Conservation (phyloP, 768 basidiomycete genomes). For the Calocera cornea region DNA sequence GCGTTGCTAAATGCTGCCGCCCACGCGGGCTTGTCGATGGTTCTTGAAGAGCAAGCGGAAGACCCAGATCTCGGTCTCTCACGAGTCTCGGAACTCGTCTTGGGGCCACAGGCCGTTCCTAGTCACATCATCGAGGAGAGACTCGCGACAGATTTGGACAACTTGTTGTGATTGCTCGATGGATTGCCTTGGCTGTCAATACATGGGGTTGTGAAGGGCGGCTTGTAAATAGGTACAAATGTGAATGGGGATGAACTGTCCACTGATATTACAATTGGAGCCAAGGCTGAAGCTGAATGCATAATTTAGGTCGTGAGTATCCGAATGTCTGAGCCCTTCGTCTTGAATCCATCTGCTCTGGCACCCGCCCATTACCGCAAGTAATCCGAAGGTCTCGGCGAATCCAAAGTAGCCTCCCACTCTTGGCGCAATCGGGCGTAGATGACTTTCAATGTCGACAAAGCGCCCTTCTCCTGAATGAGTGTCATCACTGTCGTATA, state of each 20-base stretch:
- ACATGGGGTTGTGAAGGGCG: background rate
- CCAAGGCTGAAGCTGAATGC: background rate
- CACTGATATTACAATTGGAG: conserved; percentile 1
- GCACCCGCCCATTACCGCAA: background rate
- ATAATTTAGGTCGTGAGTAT: background rate
- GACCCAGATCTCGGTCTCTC: background rate
- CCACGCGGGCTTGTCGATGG: background rate
- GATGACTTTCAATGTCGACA: conserved; percentile 65
- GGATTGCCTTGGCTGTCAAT: background rate
- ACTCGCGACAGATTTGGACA: background rate
- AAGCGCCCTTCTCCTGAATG: conserved; percentile 76
- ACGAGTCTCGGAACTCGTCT: background rate
- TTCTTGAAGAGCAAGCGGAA: background rate
- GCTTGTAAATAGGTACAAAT: conserved; percentile 1
- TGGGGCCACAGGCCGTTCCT: background rate
- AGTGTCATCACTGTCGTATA: conserved; percentile 49
- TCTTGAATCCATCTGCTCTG: background rate
- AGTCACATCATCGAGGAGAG: background rate
- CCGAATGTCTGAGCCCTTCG: background rate
- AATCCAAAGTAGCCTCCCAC: conserved; percentile 39
- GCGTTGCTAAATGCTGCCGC: background rate
- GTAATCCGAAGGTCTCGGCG: conserved; percentile 6
- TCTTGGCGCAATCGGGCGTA: conserved; percentile 49
- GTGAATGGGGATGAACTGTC: background rate
- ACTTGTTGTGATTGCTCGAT: background rate